Evolutionary conservation across 2,329 filamentous ascomycete genomes (phyloP).

Genomic region (Fusarium sp.): DNA sequence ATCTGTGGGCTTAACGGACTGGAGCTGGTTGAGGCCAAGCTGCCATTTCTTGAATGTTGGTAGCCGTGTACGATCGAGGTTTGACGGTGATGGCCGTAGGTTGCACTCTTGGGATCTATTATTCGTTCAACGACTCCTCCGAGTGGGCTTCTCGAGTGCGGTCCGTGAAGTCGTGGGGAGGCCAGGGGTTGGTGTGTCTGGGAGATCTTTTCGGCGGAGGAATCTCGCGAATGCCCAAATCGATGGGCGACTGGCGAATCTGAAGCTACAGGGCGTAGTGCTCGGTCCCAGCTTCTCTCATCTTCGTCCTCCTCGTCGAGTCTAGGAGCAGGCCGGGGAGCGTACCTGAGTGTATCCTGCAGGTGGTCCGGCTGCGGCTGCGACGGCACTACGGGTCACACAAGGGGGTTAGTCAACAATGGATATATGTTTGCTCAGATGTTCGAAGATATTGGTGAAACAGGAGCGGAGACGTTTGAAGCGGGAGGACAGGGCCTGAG

Average conservation of each 20-base stretch:
- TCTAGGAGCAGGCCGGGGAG: slow-evolving; percentile 61
- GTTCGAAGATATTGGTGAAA: slow-evolving; percentile 38
- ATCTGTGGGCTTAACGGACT: slow-evolving; percentile 91
- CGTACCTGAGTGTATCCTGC: slow-evolving; percentile 64
- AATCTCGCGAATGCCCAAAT: slow-evolving; percentile 67
- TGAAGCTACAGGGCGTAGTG: slow-evolving; percentile 59
- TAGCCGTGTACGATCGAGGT: slow-evolving; percentile 97
- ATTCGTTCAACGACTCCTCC: slow-evolving; percentile 61
- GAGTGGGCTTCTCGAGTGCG: slow-evolving; percentile 55
- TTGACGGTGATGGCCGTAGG: slow-evolving; percentile 91
- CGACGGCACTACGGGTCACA: slow-evolving; percentile 63
- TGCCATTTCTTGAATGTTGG: slow-evolving; percentile 91
- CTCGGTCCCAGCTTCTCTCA: slow-evolving; percentile 62
- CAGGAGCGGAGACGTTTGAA: slow-evolving; percentile 25
- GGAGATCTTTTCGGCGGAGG: slow-evolving; percentile 66
- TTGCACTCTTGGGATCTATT: slow-evolving; percentile 64
- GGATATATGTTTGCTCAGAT: slow-evolving; percentile 24
- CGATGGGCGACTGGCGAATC: slow-evolving; percentile 54
- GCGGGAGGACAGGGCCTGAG: slow-evolving; percentile 28
- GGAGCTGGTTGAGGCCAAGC: slow-evolving; percentile 80
- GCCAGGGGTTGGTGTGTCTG: slow-evolving; percentile 47
- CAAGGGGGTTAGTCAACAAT: slow-evolving; percentile 43
- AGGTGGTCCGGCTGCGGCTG: slow-evolving; percentile 68
- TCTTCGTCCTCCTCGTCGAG: slow-evolving; percentile 66
- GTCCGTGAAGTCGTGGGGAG: slow-evolving; percentile 55